Percentiles rank a stretch among this genome's conserved stretches.
Conservation (phyloP, 2,329 filamentous ascomycete species). For the Triangularia verruculosa region DNA sequence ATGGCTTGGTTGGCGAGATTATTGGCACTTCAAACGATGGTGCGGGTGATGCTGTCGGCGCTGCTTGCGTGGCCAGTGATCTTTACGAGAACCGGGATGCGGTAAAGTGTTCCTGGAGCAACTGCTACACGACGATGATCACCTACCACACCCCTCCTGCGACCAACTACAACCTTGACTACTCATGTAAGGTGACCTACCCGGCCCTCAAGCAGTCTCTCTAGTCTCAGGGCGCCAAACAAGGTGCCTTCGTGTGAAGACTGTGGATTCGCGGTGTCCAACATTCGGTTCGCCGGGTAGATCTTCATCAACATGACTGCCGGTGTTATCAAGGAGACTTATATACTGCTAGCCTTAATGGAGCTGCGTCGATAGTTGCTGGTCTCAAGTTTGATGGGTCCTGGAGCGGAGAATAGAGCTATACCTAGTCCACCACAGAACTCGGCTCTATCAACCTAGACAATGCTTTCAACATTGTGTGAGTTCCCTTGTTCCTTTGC, state of each 20-base stretch:
- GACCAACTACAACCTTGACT: slow-evolving; percentile 12
- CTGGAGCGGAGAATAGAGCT: no score
- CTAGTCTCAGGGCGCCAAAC: neutral
- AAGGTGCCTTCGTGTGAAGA: slow-evolving; percentile 4
- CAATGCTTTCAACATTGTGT: neutral
- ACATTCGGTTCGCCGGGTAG: slow-evolving; percentile 3
- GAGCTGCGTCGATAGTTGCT: no score
- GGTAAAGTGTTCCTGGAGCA: neutral
- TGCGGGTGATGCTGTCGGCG: neutral
- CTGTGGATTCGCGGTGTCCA: slow-evolving; percentile 11
- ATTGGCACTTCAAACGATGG: neutral
- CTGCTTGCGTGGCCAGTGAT: neutral
- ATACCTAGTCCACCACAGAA: no score
- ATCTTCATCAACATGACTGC: slow-evolving; percentile 12
- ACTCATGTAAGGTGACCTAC: slow-evolving; percentile 6
- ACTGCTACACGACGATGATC: neutral
- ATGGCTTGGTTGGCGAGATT: neutral
- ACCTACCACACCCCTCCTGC: slow-evolving; percentile 7
- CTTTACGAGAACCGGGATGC: neutral
- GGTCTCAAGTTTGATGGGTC: no score
- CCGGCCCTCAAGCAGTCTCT: neutral
- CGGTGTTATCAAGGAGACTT: slow-evolving; percentile 7
- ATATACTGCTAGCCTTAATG: slow-evolving; percentile 1
- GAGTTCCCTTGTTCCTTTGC: slow-evolving; percentile 30
- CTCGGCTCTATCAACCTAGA: no score